Percentiles rank a stretch among this genome's conserved stretches.
Evolutionary conservation across 805 yeast species (phyloP).

Genomic region (Saturnispora kantuleensis): DNA sequence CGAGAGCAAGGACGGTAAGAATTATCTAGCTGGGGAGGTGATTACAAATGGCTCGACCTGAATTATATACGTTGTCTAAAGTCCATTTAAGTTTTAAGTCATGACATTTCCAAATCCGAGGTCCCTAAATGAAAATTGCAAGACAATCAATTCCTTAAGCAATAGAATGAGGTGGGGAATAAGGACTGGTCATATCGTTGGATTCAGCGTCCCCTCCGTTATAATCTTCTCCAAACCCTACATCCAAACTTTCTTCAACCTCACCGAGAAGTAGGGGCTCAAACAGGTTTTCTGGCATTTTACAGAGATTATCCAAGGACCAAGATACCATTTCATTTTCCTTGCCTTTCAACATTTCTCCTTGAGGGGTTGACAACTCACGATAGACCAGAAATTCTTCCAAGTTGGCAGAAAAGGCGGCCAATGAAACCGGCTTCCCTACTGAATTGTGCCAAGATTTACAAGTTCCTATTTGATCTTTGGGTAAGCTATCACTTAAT

Average conservation of each 20-base stretch:
- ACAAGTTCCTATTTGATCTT: too few relatives aligned
- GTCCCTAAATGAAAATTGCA: background rate
- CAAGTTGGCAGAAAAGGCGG: background rate
- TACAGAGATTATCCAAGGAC: too few relatives aligned
- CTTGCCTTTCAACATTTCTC: background rate
- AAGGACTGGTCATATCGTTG: too few relatives aligned
- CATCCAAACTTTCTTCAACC: too few relatives aligned
- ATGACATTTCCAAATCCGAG: background rate
- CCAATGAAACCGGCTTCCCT: too few relatives aligned
- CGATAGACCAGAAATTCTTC: conserved; percentile 2
- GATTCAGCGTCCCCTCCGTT: too few relatives aligned
- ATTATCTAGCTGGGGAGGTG: conserved; percentile 40
- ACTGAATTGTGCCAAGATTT: too few relatives aligned
- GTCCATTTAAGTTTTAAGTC: background rate
- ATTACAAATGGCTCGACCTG: conserved; percentile 22
- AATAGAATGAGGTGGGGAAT: background rate
- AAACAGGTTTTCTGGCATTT: too few relatives aligned
- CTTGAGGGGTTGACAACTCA: background rate
- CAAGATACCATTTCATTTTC: too few relatives aligned
- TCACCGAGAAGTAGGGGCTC: too few relatives aligned
- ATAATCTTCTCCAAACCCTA: too few relatives aligned
- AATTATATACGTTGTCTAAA: conserved; percentile 7
- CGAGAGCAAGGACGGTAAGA: conserved; percentile 32
- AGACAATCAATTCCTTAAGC: background rate
- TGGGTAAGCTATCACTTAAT: too few relatives aligned